Evolutionary conservation across 108 stramenopile species (phyloP), one percentile per base, ranked within the genome.

Genomic region (Pelagomonas calceolata): DNA sequence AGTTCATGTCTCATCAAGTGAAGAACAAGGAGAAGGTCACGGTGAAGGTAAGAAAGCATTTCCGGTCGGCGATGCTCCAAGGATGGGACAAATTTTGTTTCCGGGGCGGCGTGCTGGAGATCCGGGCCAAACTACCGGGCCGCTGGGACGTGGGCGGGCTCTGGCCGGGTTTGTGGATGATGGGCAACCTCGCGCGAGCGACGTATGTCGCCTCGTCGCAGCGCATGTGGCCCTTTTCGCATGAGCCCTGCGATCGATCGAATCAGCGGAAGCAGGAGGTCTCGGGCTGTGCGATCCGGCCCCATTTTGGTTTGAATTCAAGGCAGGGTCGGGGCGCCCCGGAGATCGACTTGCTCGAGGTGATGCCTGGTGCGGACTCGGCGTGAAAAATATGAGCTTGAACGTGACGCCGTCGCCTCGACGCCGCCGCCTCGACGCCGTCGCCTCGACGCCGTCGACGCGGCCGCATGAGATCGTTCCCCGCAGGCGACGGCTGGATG

Each of bases 11-110:
- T 76, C 82, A 95, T 75, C 91, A 95, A 66, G 64, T 84, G 4
- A 83, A 75, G 63, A 37, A 71, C 45, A 82, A 85, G 74, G 90
- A 89, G 66, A 79, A 79, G 32, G 66, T 74, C 0, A 81, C 86
- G 31, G 84, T 81, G 26, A 96, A 95, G 72, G 84, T 94, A 75
- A 70, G 72, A 39, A 66, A 35, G 34, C 3, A 0, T 64, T 93
- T 83, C 78, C 87, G 87, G 51, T 89, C 88, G 63, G 98, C 90
- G 44, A 97, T 98, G 95, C 14, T 98, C 37, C 95, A 94, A 73
- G 75, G 82, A 14, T 98, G 97, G 97, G 92, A 98, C 78, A 98
- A 98, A 71, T 98, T 98, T 78, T 98, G 97, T 77, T 96, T 96
- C 75, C 93, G 94, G 0, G 97, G 97, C 29, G 97, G 97, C 31